Evolutionary conservation across 2,329 filamentous ascomycete genomes (phyloP), one percentile per base, ranked within the genome.

Genomic region (Elsinoe arachidis): DNA sequence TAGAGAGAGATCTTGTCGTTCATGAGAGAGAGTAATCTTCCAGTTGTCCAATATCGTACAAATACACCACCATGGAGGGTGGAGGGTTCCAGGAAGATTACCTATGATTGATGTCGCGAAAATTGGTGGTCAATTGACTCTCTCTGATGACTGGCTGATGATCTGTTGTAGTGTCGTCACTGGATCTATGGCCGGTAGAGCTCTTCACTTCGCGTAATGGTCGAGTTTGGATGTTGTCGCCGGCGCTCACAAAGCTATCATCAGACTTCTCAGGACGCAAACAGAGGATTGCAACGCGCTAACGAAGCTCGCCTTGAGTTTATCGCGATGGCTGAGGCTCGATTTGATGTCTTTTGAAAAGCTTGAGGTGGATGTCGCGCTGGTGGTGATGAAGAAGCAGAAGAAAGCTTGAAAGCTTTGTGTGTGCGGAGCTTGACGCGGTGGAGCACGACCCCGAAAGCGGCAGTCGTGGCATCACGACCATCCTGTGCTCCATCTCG

Each of bases 391-490:
- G 46, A 34, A 30, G 14, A 34, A 35, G 15, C 10, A 34, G 26
- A 26, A n/a, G 17, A 14, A 17, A 35, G 46, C 46, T 51, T n/a
- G 23, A 17, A 35, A 35, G 46, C 5, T 51, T 51, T 51, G 26
- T 35, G 30, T 35, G 46, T 4, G 37, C 37, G 17, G 9, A 3
- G 26, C 21, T 7, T 2, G 21, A 19, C 26, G 19, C 41, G 46
- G 46, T 26, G 46, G 33, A 10, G 35, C 26, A 17, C 23, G 23
- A 30, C 26, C 15, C 46, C 26, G 26, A 51, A 51, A 51, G 30
- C 46, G 46, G 46, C 26, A 51, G 46, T 51, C 46, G 35, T 51
- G 2, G 46, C 46, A 51, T 51, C 46, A 51, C 46, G 46, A 17
- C 10, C 17, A 51, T 9, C 14, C 2, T 12, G 34, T 35, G 33